Percentiles rank a stretch among this genome's conserved stretches.
These are phyloP conservation scores for Marchantia paleacea DNA, from an alignment of 225 moss, liverwort and hornwort genomes.

Conservation along the genomic window DNA sequence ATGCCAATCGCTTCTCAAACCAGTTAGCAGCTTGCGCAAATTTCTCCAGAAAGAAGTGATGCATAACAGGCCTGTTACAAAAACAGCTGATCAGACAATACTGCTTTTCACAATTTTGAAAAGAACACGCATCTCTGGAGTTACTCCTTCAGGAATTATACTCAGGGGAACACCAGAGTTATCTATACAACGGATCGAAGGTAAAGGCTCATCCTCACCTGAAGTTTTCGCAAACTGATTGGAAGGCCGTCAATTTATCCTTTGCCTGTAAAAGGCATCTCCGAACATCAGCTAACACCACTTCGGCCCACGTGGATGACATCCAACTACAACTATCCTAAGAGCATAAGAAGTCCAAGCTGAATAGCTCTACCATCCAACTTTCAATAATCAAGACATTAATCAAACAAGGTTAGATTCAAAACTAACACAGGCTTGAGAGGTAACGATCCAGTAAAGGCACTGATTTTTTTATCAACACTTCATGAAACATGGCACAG, in stretches of 20 bases:
- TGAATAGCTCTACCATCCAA: too few relatives aligned
- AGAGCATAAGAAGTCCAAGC: too few relatives aligned
- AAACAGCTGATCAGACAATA: not conserved
- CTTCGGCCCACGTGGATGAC: too few relatives aligned
- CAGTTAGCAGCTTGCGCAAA: conserved; percentile 79
- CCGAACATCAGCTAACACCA: too few relatives aligned
- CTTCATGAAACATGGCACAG: too few relatives aligned
- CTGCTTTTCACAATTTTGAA: not conserved
- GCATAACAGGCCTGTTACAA: conserved; percentile 81
- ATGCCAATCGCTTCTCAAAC: conserved; percentile 98
- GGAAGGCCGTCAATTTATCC: conserved; percentile 69
- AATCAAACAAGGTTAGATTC: too few relatives aligned
- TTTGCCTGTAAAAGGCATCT: conserved; percentile 54
- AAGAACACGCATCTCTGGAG: too few relatives aligned
- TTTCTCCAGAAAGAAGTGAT: conserved; percentile 89
- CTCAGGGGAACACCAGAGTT: not conserved
- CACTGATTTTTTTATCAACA: too few relatives aligned
- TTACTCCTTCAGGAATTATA: not conserved
- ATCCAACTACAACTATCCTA: too few relatives aligned
- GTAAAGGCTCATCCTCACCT: conserved; percentile 41
- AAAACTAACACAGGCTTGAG: too few relatives aligned
- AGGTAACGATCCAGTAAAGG: too few relatives aligned
- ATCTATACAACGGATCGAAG: not conserved
- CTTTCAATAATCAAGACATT: too few relatives aligned
- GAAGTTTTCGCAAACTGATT: conserved; percentile 66